Base-by-base conservation (phyloP, 148 eudicot species). In the Limonium bicolor region DNA sequence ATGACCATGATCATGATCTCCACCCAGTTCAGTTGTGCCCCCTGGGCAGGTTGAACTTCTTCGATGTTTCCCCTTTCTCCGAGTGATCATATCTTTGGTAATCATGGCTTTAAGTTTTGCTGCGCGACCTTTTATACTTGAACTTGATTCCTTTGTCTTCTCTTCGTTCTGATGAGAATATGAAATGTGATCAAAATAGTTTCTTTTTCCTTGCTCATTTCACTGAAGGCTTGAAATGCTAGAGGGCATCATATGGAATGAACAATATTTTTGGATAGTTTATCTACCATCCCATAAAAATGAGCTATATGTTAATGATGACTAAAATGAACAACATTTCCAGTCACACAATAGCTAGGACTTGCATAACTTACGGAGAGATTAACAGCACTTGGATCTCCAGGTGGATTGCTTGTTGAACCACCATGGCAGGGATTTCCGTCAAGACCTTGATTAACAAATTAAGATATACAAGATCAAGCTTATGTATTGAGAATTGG, bases 11-110 rank as follows among this genome's bases (percentile, higher is more conserved):
- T 48, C 57, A 39, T 52, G 61, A 27, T 24, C 32, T 14, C 54
- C 43, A 48, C 37, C 46, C 24, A 48, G 51, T 27, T 24, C 38
- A 1, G 15, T 46, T 14, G 67, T 8, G 31, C 24, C 46, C 10
- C 33, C n/a, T 1, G 96, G 86, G 27, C 56, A 67, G 0, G 94
- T 78, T 3, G 68, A 60, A 51, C 70, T 78, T 55, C 94, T 59
- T 21, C 66, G 42, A 53, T 87, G 96, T 19, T 64, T 54, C 10
- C 74, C 62, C 52, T 15, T 71, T 51, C 71, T 71, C 52, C 67
- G n/a, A n/a, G n/a, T 78, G 0, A 64, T 48, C 23, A 62, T 67
- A 45, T 86, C 94, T 35, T 74, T 73, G 0, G 58, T 27, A 14
- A 82, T 71, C 66, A 65, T 32, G 27, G 72, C 72, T 58, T 36